Base-by-base conservation (phyloP, 2,329 filamentous ascomycete genomes). In the Septoria linicola region DNA sequence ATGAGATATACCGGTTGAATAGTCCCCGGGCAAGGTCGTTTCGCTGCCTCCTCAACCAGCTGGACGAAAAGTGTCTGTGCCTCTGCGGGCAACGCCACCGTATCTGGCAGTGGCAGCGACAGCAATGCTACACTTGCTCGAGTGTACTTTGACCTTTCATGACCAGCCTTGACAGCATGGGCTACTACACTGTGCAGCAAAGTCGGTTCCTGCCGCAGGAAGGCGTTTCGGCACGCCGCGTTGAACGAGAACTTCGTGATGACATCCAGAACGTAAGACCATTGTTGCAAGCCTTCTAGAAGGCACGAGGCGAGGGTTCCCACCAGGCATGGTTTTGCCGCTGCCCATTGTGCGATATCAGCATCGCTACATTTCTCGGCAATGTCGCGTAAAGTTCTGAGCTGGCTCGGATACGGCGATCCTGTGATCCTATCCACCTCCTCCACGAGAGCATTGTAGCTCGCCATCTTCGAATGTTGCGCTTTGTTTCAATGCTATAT, bases 281-380 rank as follows among this genome's bases (percentile, higher is more conserved):
- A 80, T 39, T 74, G 71, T 27, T 76, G 71, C 30, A 82, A 64
- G 20, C 74, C 76, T 52, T 78, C 73, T 23, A 77, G 63, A n/a
- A 80, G 59, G 27, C 68, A 66, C n/a, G 66, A 67, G 11, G 71
- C 70, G 17, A 83, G 65, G 17, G 67, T 63, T 8, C 68, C 65
- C 39, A 80, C 64, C 42, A 76, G 74, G 60, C 80, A 82, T 21
- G 72, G 71, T 51, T 79, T 75, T 14, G 66, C 70, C 27, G 71
- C 63, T 2, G 76, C 72, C 74, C 78, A 81, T 19, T 64, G 63
- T 6, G 65, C 64, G 11, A 82, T 67, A 4, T 68, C 66, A 11
- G 60, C 51, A 13, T 61, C 53, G 16, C 72, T 62, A 32, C 66
- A 67, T 34, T 52, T 52, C 4, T 43, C 23, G 19, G 51, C 20